These are phyloP conservation scores for Sicyos edulis DNA, from an alignment of 306 rosid genomes.

Conservation along the genomic window DNA sequence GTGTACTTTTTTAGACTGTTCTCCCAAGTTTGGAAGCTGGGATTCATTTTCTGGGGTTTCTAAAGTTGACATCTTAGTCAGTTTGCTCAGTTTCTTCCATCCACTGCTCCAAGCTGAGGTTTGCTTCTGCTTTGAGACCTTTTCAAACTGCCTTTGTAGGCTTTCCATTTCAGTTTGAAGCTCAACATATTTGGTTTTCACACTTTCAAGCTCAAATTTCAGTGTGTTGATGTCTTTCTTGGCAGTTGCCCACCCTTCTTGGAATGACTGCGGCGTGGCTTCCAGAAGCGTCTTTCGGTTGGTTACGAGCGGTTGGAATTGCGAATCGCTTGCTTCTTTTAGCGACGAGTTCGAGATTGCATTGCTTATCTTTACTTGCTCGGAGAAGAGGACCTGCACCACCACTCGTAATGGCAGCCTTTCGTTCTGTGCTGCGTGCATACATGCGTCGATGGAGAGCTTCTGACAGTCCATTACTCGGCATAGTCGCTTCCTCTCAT, in stretches of 20 bases:
- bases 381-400: conserved; percentile 91
- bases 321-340: conserved; percentile 55
- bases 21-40: conserved; percentile 33
- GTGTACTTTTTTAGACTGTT: conserved; percentile 52
- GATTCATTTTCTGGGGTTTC: conserved; percentile 51
- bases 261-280: conserved; percentile 93
- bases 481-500: conserved; percentile 90
- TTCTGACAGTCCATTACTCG: conserved; percentile 98
- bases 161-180: conserved; percentile 80
- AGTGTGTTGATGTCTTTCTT: conserved; percentile 91
- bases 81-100: conserved; percentile 91
- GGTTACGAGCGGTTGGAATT: conserved; percentile 52
- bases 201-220: conserved; percentile 82
- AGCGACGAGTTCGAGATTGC: conserved; percentile 57
- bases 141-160: conserved; percentile 87
- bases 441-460: conserved; percentile 92
- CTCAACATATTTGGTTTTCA: conserved; percentile 73
- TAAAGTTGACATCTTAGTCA: conserved; percentile 45
- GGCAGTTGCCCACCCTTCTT: conserved; percentile 92
- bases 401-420: conserved; percentile 92
- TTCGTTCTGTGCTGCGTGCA: conserved; percentile 98
- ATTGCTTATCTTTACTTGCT: conserved; percentile 86
- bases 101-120: conserved; percentile 90
- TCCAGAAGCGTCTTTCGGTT: conserved; percentile 80
- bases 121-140: conserved; percentile 72